Conservation (phyloP, 768 basidiomycete species). For the Lentinula lateritia region DNA sequence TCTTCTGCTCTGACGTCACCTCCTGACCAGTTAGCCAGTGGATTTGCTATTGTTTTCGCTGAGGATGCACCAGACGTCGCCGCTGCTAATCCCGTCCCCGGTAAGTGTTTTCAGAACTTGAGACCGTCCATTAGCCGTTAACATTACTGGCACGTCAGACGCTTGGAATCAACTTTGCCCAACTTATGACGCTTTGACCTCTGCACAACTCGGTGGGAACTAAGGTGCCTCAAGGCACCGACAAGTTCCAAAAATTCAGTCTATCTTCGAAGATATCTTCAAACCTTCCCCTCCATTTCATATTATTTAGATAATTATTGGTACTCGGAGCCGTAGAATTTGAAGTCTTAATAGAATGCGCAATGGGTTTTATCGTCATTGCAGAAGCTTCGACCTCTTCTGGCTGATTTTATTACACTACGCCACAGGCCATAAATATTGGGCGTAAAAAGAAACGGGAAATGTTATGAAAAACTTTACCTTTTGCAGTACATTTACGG, state of each 20-base stretch:
- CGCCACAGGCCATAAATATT: too few species aligned
- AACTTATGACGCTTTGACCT: conserved; percentile 9
- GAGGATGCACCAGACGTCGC: conserved; percentile 10
- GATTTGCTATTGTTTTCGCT: conserved; percentile 12
- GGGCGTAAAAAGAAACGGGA: too few species aligned
- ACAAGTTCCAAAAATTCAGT: not conserved
- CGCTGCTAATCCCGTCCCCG: conserved; percentile 7
- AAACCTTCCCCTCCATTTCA: too few species aligned
- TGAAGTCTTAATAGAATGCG: too few species aligned
- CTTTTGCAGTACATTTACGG: too few species aligned
- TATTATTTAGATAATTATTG: too few species aligned
- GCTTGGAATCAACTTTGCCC: conserved; percentile 20
- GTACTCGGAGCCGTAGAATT: too few species aligned
- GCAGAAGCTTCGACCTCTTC: too few species aligned
- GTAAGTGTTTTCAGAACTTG: not conserved
- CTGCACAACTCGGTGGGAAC: not conserved
- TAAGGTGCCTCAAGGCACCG: not conserved
- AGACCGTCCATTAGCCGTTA: not conserved
- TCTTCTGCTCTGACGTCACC: not conserved
- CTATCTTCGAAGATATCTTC: too few species aligned
- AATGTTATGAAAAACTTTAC: too few species aligned
- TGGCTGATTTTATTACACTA: too few species aligned
- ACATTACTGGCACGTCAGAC: not conserved
- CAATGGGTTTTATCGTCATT: too few species aligned
- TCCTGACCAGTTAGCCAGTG: conserved; percentile 1